Conservation (phyloP, 345 rosid genomes). For the Zanthoxylum bungeanum region DNA sequence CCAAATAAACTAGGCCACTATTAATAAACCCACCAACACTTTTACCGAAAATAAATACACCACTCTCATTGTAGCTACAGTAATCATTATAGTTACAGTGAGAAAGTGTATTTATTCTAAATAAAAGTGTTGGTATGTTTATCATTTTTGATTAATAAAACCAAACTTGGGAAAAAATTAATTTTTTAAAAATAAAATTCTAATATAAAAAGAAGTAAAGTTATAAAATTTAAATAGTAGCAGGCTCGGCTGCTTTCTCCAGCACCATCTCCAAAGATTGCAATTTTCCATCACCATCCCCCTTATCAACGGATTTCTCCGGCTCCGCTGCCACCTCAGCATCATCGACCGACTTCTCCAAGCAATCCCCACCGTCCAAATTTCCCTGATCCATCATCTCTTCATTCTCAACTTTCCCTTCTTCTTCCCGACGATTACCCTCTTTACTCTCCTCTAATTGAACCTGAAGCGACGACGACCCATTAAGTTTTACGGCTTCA, state of each 20-base stretch:
- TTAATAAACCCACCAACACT: too few relatives aligned
- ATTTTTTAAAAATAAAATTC: neutral
- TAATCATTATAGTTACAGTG: too few relatives aligned
- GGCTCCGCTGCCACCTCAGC: constrained; percentile 13
- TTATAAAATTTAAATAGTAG: too few relatives aligned
- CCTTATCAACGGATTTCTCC: too few relatives aligned
- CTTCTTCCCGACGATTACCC: constrained; percentile 1
- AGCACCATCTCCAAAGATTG: too few relatives aligned
- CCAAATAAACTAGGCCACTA: neutral
- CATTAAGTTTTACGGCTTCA: neutral
- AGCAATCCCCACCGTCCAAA: constrained; percentile 22
- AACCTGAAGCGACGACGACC: constrained; percentile 17
- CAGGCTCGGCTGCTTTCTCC: too few relatives aligned
- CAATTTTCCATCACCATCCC: constrained; percentile 21
- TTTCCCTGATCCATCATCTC: constrained; percentile 18
- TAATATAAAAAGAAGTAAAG: neutral
- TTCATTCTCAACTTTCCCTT: constrained; percentile 7
- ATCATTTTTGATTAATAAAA: too few relatives aligned
- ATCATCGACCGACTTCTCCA: constrained; percentile 2
- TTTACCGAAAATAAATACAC: too few relatives aligned
- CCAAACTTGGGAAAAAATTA: neutral
- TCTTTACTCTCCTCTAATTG: constrained; percentile 17
- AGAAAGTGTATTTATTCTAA: too few relatives aligned
- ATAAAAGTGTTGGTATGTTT: too few relatives aligned
- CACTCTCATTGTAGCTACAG: too few relatives aligned